phyloP scores from a whole-genome alignment of 805 yeast genomes.

The Limtongia smithiae region DNA sequence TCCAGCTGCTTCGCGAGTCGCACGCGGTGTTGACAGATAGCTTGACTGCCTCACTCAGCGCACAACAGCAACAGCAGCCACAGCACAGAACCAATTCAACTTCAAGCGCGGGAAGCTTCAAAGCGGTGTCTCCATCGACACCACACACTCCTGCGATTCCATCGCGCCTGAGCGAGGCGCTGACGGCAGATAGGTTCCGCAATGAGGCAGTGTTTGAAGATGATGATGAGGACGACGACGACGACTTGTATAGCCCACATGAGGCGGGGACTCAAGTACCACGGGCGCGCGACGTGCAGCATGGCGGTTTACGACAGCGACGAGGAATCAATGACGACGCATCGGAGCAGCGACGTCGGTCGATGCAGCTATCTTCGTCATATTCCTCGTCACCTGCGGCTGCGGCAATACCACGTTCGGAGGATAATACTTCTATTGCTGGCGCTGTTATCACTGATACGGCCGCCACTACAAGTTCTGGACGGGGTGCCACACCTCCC shows the following conservation, averaged over 20 bases:
- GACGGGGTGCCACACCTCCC: slow-evolving; percentile 1
- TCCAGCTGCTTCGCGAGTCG: slow-evolving; percentile 37
- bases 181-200: slow-evolving; percentile 29
- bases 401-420: too few species aligned
- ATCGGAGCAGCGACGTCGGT: too few species aligned
- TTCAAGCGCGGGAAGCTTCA: slow-evolving; percentile 11
- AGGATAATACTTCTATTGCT: too few species aligned
- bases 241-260: too few species aligned
- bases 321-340: too few species aligned
- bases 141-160: slow-evolving; percentile 38
- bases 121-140: slow-evolving; percentile 19
- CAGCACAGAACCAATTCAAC: slow-evolving; percentile 13
- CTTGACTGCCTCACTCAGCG: slow-evolving; percentile 31
- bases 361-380: too few species aligned
- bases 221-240: slow-evolving; percentile 19
- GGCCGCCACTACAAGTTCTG: too few species aligned
- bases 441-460: too few species aligned
- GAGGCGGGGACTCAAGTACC: too few species aligned
- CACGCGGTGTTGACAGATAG: slow-evolving; percentile 39
- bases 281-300: too few species aligned
- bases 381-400: too few species aligned
- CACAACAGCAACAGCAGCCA: slow-evolving; percentile 12
- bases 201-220: slow-evolving; percentile 26
- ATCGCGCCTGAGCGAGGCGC: slow-evolving; percentile 38
- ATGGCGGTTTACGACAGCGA: too few species aligned